These are phyloP conservation scores for Suillus spraguei DNA, from an alignment of 768 basidiomycete species.

Conservation along the genomic window DNA sequence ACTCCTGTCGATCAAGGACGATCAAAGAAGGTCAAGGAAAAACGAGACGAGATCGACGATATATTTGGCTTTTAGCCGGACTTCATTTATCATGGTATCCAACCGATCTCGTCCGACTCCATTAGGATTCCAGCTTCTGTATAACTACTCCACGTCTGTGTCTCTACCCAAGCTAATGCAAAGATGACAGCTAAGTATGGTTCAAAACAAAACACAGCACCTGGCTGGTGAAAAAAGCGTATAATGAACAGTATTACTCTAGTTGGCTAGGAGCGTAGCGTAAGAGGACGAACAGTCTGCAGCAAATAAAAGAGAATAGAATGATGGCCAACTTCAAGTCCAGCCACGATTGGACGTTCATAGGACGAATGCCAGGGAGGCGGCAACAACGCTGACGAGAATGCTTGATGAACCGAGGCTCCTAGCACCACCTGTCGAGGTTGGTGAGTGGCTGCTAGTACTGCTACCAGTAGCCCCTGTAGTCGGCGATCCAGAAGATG, in stretches of 20 bases:
- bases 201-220: conserved; percentile 5
- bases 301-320: neutral
- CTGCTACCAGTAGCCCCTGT: conserved; percentile 20
- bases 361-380: conserved; percentile 44
- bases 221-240: conserved; percentile 1
- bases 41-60: conserved; percentile 66
- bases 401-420: conserved; percentile 50
- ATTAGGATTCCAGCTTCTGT: neutral
- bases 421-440: conserved; percentile 44
- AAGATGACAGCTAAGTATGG: neutral
- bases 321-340: neutral
- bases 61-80: conserved; percentile 52
- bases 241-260: neutral
- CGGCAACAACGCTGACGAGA: conserved; percentile 50
- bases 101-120: neutral
- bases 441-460: conserved; percentile 9
- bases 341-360: conserved; percentile 29
- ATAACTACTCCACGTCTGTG: neutral
- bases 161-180: conserved; percentile 6
- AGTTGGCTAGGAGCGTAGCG: neutral
- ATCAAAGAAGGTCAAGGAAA: conserved; percentile 39
- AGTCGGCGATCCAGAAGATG: conserved; percentile 23
- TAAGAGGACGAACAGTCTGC: conserved; percentile 3
- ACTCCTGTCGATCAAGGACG: neutral
- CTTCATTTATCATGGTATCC: neutral